Conservation (phyloP, 2,329 filamentous ascomycete genomes). For the Cytospora mali region DNA sequence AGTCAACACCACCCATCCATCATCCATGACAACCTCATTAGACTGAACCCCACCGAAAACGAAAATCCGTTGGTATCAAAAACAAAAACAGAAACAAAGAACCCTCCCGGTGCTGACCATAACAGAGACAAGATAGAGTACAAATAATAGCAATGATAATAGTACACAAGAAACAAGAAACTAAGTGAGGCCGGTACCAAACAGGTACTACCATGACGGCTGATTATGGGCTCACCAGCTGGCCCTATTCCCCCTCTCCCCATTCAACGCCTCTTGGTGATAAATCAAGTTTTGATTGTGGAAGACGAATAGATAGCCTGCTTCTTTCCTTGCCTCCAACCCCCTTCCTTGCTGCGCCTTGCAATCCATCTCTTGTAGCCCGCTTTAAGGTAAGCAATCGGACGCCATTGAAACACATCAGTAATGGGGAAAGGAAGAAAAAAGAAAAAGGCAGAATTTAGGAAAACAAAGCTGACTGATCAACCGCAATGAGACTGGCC, state of each 20-base stretch:
- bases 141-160: neutral
- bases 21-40: neutral
- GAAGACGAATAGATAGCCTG: neutral
- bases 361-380: too few species aligned
- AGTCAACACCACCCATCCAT: neutral
- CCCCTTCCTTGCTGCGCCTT: too few species aligned
- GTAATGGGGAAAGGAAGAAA: too few species aligned
- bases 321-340: neutral
- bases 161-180: slow-evolving; percentile 13
- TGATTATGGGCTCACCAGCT: slow-evolving; percentile 16
- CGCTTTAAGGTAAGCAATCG: too few species aligned
- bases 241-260: slow-evolving; percentile 9
- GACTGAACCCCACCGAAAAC: neutral
- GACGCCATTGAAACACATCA: too few species aligned
- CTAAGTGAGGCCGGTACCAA: neutral
- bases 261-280: slow-evolving; percentile 16
- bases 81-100: neutral
- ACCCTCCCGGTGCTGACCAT: neutral
- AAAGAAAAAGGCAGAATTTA: too few species aligned
- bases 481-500: too few species aligned
- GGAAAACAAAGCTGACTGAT: too few species aligned
- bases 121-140: neutral
- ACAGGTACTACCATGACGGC: slow-evolving; percentile 1
- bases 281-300: slow-evolving; percentile 18
- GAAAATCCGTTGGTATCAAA: slow-evolving; percentile 9